Evolutionary conservation across 2,329 filamentous ascomycete genomes (phyloP), one percentile per base, ranked within the genome.

Genomic region (Chrysosporium keratinophilum): DNA sequence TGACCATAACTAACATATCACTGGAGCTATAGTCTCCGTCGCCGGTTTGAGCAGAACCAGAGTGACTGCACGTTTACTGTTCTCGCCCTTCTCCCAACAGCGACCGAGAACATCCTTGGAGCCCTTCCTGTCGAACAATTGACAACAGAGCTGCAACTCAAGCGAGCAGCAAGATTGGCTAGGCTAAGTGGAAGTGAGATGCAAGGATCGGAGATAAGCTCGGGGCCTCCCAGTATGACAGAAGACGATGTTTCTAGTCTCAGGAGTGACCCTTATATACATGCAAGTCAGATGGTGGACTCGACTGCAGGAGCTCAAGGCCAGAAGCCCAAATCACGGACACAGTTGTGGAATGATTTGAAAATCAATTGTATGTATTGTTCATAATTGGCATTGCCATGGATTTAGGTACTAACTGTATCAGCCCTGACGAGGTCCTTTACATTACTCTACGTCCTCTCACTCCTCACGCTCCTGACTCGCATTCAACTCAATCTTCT

Each of bases 31-130:
- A 97, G 91, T 71, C 80, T 98, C 57, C 89, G 90, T 50, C 86
- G 93, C 56, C 87, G 93, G 65, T 98, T 98, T 73, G 88, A 97
- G 70, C 93, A 98, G 72, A 98, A 98, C 70, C 93, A 98, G 69
- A 91, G 95, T 68, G 93, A 98, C 71, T 98, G 93, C 73, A 96
- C 91, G 46, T 96, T 94, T 68, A 98, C 93, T 37, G 89, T 97
- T 43, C 83, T 97, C n/a, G 93, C 91, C 31, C 82, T 98, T 53
- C 79, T 98, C 9, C 93, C 93, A 3, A 95, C 91, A 34, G 87
- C 89, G 5, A 90, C 90, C 20, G 83, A 93, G 61, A 91, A 94
- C 67, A 85, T 98, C 63, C 76, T 96, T 64, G 83, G 88, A 61
- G 83, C 85, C 33, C 81, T 97, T 62, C 88, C 94, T 51, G 95